These are phyloP conservation scores for Fusarium xyrophilum DNA, from an alignment of 2,329 filamentous ascomycete species.

Conservation along the genomic window DNA sequence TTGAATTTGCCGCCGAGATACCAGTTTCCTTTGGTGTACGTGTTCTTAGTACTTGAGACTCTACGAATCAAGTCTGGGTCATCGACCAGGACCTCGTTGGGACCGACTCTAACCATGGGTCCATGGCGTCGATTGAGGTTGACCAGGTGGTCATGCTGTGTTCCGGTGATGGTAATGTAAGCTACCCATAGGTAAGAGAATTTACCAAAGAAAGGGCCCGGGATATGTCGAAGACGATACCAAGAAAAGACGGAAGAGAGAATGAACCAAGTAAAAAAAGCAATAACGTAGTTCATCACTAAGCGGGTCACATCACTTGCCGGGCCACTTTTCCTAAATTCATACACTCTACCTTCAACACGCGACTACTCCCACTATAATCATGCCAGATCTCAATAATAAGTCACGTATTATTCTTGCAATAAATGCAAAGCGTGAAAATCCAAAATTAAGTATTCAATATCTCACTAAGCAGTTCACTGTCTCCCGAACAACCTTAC, in stretches of 20 bases:
- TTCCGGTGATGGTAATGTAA: background rate
- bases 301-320: too few species aligned
- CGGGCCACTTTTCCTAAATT: too few species aligned
- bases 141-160: background rate
- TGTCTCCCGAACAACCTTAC: too few species aligned
- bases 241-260: background rate
- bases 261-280: background rate
- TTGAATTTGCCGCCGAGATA: background rate
- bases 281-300: too few species aligned
- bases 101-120: background rate
- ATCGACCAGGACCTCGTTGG: background rate
- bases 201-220: background rate
- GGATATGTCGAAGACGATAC: conserved; percentile 1
- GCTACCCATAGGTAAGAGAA: background rate
- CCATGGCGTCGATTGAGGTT: background rate
- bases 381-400: too few species aligned
- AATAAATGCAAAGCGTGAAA: too few species aligned
- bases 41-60: background rate
- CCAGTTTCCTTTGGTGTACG: background rate
- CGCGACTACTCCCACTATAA: too few species aligned
- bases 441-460: too few species aligned
- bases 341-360: too few species aligned
- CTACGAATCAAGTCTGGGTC: background rate
- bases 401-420: too few species aligned
- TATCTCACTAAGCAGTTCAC: too few species aligned